Evolutionary conservation across 1,139 yeast genomes (phyloP).

Genomic region (Chernovozyma aurita): DNA sequence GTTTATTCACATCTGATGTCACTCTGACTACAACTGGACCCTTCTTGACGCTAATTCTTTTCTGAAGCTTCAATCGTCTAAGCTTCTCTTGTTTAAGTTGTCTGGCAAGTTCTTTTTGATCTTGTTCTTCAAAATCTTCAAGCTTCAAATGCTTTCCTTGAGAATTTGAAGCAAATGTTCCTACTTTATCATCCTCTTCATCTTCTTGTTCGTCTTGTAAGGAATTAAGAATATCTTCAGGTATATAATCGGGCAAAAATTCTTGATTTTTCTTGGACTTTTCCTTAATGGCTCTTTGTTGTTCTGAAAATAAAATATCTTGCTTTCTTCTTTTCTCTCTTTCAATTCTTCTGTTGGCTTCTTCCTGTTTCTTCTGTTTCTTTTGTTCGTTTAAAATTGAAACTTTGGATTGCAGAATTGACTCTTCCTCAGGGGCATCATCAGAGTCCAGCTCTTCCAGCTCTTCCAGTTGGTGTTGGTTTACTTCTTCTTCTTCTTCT

Average conservation of each 20-base stretch:
- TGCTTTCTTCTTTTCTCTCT: conserved; percentile 49
- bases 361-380: conserved; percentile 27
- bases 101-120: conserved; percentile 17
- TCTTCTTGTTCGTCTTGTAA: conserved; percentile 14
- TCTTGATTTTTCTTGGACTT: conserved; percentile 17
- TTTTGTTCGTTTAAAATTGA: conserved; percentile 32
- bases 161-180: conserved; percentile 9
- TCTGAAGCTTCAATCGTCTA: conserved; percentile 35
- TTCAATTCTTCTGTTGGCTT: conserved; percentile 30
- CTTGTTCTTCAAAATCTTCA: conserved; percentile 30
- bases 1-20: conserved; percentile 19
- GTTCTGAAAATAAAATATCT: conserved; percentile 46
- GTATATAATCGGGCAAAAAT: conserved; percentile 47
- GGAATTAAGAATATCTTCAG: conserved; percentile 42
- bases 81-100: conserved; percentile 38
- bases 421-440: conserved; percentile 49
- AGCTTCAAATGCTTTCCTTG: conserved; percentile 34
- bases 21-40: conserved; percentile 58
- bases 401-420: conserved; percentile 25
- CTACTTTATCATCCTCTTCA: conserved; percentile 9
- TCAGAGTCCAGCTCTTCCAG: conserved; percentile 17
- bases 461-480: background rate
- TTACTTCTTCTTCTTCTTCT: conserved; percentile 10
- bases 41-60: conserved; percentile 35
- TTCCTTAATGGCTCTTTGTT: conserved; percentile 30